Conservation (phyloP, 2,329 filamentous ascomycete genomes). For the Colletotrichum noveboracense region DNA sequence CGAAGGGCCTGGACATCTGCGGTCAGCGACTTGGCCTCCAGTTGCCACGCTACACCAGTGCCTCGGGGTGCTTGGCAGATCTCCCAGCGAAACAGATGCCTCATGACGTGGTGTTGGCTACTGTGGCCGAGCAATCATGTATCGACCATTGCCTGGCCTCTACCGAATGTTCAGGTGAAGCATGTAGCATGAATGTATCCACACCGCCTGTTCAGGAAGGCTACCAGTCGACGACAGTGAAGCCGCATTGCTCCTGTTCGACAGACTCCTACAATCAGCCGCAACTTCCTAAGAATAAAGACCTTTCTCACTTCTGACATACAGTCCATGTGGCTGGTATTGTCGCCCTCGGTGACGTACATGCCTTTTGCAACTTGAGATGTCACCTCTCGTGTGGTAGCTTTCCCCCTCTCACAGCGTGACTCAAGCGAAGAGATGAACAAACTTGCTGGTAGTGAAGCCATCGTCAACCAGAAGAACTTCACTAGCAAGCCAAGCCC, state of each 20-base stretch:
- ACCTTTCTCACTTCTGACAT: neutral
- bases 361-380: neutral
- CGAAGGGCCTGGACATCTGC: neutral
- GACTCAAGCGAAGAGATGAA: neutral
- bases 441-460: neutral
- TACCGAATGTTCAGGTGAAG: neutral
- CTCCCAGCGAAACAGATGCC: neutral
- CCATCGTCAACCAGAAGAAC: neutral
- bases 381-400: neutral
- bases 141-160: neutral
- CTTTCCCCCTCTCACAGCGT: neutral
- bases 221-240: neutral
- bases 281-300: neutral
- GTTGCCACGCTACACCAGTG: neutral
- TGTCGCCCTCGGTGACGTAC: neutral
- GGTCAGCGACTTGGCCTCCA: neutral
- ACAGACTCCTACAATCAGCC: neutral
- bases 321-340: neutral
- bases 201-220: neutral
- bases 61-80: neutral
- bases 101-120: neutral
- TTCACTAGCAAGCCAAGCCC: neutral
- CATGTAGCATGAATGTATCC: neutral
- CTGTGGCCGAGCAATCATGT: neutral
- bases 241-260: neutral